phyloP scores from a whole-genome alignment of 1,139 yeast genomes.

The Keqinozyma sinolaborantium region DNA sequence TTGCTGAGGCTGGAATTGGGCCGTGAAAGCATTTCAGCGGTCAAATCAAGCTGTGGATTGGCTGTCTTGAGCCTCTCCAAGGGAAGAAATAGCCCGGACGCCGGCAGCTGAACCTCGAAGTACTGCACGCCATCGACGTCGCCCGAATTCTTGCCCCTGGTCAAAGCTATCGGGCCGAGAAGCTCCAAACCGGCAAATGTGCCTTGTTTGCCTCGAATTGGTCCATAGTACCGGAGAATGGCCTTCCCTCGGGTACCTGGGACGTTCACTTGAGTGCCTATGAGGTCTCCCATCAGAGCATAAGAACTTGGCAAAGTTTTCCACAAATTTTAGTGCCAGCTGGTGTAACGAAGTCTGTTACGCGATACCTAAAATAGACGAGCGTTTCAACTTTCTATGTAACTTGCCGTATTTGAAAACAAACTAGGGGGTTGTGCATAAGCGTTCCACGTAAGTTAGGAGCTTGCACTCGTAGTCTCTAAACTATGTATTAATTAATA shows the following conservation, averaged over 20 bases:
- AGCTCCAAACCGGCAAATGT: constrained; percentile 89
- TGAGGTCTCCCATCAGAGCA: constrained; percentile 14
- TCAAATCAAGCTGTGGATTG: constrained; percentile 24
- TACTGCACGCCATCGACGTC: constrained; percentile 42
- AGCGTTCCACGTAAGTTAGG: too few relatives aligned
- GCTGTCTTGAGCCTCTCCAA: constrained; percentile 53
- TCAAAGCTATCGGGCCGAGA: constrained; percentile 52
- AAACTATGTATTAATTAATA: too few relatives aligned
- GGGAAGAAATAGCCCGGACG: constrained; percentile 74
- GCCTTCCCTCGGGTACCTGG: constrained; percentile 55
- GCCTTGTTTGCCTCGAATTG: constrained; percentile 69
- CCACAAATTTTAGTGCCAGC: too few relatives aligned
- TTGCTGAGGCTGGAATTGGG: neutral
- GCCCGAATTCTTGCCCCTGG: constrained; percentile 46
- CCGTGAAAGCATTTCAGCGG: neutral
- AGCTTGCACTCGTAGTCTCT: too few relatives aligned
- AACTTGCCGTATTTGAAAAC: too few relatives aligned
- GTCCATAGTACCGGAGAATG: constrained; percentile 67
- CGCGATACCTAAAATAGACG: too few relatives aligned
- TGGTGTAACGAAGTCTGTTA: too few relatives aligned
- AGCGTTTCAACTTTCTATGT: too few relatives aligned
- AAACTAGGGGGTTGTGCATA: too few relatives aligned
- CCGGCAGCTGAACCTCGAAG: constrained; percentile 52
- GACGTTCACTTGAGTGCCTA: constrained; percentile 35
- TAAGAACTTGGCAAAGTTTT: too few relatives aligned